A percentile compares a stretch with the other conserved stretches of the same genome.
phyloP scores from a whole-genome alignment of 2,329 filamentous ascomycete species.

The Thielaviopsis punctulata region DNA sequence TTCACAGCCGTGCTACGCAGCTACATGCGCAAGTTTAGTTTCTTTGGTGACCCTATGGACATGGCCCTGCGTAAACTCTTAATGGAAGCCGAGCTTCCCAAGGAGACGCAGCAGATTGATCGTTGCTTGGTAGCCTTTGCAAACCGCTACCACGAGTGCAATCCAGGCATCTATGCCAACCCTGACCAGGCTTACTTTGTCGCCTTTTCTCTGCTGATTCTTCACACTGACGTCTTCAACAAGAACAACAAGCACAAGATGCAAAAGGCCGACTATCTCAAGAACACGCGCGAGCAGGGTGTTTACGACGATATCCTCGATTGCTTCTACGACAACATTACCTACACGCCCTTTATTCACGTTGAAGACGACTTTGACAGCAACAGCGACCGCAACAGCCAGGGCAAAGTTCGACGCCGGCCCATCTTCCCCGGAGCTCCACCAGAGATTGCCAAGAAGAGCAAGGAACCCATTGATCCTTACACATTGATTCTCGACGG shows the following conservation, averaged over 20 bases:
- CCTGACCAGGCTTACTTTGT: conserved; percentile 97
- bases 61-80: conserved; percentile 92
- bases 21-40: conserved; percentile 88
- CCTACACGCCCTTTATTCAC: conserved; percentile 95
- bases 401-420: conserved; percentile 57
- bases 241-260: conserved; percentile 99
- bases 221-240: conserved; percentile 99
- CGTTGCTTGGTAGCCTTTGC: conserved; percentile 86
- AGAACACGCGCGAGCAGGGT: conserved; percentile 80
- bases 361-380: conserved; percentile 82
- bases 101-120: conserved; percentile 96
- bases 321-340: conserved; percentile 97
- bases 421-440: conserved; percentile 43
- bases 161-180: conserved; percentile 81
- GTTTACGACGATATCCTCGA: conserved; percentile 87
- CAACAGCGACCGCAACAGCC: conserved; percentile 54
- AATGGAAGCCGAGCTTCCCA: conserved; percentile 91
- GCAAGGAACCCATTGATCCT: conserved; percentile 80
- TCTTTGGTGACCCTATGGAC: conserved; percentile 94
- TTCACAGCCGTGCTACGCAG: conserved; percentile 70
- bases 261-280: conserved; percentile 89
- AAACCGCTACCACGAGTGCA: conserved; percentile 94
- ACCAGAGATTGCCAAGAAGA: conserved; percentile 36
- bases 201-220: conserved; percentile 85
- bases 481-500: conserved; percentile 88